Evolutionary conservation across 2,329 filamentous ascomycete genomes (phyloP), one percentile per base, ranked within the genome.

Genomic region (Diaporthe sp.): DNA sequence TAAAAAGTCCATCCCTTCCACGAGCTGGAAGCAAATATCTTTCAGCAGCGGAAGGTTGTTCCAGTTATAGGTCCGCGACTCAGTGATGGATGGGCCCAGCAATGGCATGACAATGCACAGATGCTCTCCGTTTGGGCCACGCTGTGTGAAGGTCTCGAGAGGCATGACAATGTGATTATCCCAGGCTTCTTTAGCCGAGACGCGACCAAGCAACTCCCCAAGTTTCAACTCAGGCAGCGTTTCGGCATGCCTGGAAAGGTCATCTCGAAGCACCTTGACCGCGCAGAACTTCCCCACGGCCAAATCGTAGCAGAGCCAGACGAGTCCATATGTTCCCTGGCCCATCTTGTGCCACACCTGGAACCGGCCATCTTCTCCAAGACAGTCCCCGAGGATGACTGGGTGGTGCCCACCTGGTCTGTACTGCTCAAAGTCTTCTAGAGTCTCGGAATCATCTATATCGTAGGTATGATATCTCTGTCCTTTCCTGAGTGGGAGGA

Each of bases 321-420:
- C 46, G 6, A 67, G 28, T 0, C 61, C 61, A 49, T 49, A 67
- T 25, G 44, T 15, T 4, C 61, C 61, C 8, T 67, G 61, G 2
- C 61, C 61, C 61, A 67, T 6, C 4, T 67, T 67, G 31, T 67
- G 61, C 61, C 61, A 67, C 28, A 67, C 61, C 15, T 67, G 44
- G 6, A 67, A 67, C 0, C 61, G 42, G 5, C 3, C 9, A 1
- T 67, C 28, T n/a, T 67, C 19, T 7, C 61, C 61, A 6, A 67
- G 44, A 12, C 34, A 19, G 1, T 67, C 44, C 7, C 61, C 61
- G 0, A 67, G 10, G 31, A 51, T 0, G 3, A 67, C 28, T 2
- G 61, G 61, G 25, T 67, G 61, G 5, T 67, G 42, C 6, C 61
- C 61, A 5, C 61, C 61, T 37, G 61, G 61, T n/a, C 44, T 49